Conservation (phyloP, 768 basidiomycete genomes). For the Suillus discolor region DNA sequence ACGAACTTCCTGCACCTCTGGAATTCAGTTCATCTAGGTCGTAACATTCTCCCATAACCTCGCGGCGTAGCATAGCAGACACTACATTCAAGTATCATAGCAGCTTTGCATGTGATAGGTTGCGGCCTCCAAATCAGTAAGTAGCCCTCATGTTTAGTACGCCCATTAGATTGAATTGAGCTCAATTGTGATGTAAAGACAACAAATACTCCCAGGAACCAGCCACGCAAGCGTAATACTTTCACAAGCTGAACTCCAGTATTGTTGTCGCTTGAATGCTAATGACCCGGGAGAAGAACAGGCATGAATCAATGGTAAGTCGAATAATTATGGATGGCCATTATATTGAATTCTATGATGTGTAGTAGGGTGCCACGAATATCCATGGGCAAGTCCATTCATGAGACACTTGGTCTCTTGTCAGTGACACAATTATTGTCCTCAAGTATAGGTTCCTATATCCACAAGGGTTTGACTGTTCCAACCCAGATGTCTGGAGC, state of each 20-base stretch:
- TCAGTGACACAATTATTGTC: conserved; percentile 1
- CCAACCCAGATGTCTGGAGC: conserved; percentile 66
- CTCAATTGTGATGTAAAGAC: conserved; percentile 41
- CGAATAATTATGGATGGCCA: background rate
- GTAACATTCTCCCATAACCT: background rate
- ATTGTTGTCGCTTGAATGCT: conserved; percentile 76
- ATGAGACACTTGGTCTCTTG: background rate
- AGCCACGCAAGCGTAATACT: conserved; percentile 53
- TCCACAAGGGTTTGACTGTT: conserved; percentile 82
- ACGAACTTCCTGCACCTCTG: background rate
- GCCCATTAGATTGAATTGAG: background rate
- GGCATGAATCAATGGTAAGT: conserved; percentile 70
- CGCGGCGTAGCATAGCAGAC: too few relatives aligned
- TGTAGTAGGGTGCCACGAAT: conserved; percentile 65
- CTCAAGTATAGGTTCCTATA: conserved; percentile 60
- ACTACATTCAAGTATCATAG: background rate
- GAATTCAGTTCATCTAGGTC: background rate
- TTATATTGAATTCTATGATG: background rate
- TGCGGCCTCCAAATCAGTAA: conserved; percentile 50
- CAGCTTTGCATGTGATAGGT: conserved; percentile 1
- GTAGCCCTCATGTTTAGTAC: conserved; percentile 13
- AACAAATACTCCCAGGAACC: conserved; percentile 70
- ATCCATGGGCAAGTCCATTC: conserved; percentile 58
- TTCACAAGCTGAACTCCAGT: conserved; percentile 56
- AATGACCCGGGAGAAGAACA: conserved; percentile 62